Base-by-base conservation (phyloP, 2,329 filamentous ascomycete species). In the Fusarium brevicatenulatum region DNA sequence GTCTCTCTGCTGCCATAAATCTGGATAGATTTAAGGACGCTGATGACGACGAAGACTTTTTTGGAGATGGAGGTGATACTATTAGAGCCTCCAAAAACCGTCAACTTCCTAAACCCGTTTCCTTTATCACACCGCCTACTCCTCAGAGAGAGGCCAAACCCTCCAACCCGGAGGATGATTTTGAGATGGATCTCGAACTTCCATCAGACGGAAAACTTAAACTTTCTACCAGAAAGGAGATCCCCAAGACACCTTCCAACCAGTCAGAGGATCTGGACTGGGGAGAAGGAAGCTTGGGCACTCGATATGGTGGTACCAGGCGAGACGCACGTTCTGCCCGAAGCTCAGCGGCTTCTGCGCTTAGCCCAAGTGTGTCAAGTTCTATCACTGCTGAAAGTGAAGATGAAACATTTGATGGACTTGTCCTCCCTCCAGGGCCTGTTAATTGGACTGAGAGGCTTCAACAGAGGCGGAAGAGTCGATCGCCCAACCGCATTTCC, bases 291-390 rank as follows among this genome's bases (percentile, higher is more conserved):
- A 98, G 95, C 80, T 86, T 98, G 66, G 95, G 95, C 43, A 97
- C 95, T 49, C 90, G 95, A 64, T 95, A 95, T 82, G 95, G 93
- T 43, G 95, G 95, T 49, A 97, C 94, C 19, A 89, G 91, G 73
- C 91, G 94, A 76, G 94, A 95, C 78, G 89, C 87, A n/a, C 90
- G 90, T 44, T 95, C 94, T 54, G 91, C 91, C 77, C 91, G 94
- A 77, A 96, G 94, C 84, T 97, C 95, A 2, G 95, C 94, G 23
- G 91, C 92, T 40, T 97, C 95, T 43, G 93, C 94, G 34, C 88
- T 98, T 81, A 98, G 95, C 79, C 95, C 96, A 19, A 98, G 95
- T 80, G 89, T 97, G 63, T 93, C 95, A 25, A 98, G 95, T 81
- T 96, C 93, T 72, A 91, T 97, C 76, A 97, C 95, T 4, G 89